These are phyloP conservation scores for Verticillium nubilum DNA, from an alignment of 2,329 filamentous ascomycete genomes.

Conservation along the genomic window DNA sequence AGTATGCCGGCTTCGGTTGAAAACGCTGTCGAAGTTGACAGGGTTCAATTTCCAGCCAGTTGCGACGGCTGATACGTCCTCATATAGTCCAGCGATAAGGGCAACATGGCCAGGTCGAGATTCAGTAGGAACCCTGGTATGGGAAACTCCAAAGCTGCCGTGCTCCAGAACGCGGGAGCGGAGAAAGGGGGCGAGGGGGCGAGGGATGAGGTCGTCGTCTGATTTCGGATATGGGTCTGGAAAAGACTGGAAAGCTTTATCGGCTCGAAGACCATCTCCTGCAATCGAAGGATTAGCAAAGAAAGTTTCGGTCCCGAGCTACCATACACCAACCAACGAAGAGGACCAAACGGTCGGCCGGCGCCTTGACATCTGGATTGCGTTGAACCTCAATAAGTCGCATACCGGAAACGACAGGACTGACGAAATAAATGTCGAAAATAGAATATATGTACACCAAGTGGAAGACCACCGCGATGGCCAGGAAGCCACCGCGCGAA, in stretches of 20 bases:
- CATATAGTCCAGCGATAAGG: conserved; percentile 91
- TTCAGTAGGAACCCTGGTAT: conserved; percentile 94
- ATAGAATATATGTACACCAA: conserved; percentile 91
- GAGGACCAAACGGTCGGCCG: conserved; percentile 84
- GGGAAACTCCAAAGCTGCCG: conserved; percentile 94
- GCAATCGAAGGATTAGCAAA: conserved; percentile 1
- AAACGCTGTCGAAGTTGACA: conserved; percentile 97
- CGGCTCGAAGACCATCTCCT: conserved; percentile 90
- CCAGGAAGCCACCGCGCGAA: conserved; percentile 74
- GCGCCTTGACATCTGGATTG: conserved; percentile 54
- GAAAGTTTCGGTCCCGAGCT: background rate
- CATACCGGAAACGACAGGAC: conserved; percentile 96
- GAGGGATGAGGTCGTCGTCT: conserved; percentile 61
- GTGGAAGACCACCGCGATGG: conserved; percentile 87
- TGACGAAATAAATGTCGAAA: conserved; percentile 98
- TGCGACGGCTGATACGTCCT: conserved; percentile 94
- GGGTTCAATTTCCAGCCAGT: conserved; percentile 99
- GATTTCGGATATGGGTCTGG: conserved; percentile 74
- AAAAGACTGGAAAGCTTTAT: conserved; percentile 94
- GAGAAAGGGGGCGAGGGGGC: conserved; percentile 84
- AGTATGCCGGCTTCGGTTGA: conserved; percentile 93
- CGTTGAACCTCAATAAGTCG: conserved; percentile 59
- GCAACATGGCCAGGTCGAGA: conserved; percentile 95
- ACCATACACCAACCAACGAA: conserved; percentile 68
- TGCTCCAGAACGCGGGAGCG: conserved; percentile 83